Evolutionary conservation across 345 rosid species (phyloP).

Genomic region (Hibiscus trionum): DNA sequence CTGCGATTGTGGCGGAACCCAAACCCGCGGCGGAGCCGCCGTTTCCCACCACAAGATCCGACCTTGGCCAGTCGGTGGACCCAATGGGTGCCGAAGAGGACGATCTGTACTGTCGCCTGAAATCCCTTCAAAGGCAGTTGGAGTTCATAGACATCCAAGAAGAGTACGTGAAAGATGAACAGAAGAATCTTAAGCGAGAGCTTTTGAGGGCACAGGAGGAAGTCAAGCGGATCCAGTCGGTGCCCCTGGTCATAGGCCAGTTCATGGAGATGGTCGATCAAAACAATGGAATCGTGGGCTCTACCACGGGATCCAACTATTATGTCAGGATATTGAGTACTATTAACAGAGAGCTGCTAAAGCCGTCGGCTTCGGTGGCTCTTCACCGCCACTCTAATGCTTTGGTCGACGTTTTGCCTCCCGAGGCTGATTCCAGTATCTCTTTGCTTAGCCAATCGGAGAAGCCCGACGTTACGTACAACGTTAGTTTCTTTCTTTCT

Average conservation of each 20-base stretch:
- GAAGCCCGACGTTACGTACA: constrained; percentile 94
- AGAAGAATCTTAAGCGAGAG: constrained; percentile 88
- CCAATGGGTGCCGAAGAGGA: constrained; percentile 46
- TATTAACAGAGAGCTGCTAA: constrained; percentile 77
- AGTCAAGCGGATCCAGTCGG: constrained; percentile 96
- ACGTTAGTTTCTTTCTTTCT: constrained; percentile 31
- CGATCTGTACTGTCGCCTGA: constrained; percentile 74
- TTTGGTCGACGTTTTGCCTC: constrained; percentile 92
- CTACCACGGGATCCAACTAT: constrained; percentile 96
- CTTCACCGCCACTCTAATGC: constrained; percentile 97
- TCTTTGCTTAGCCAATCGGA: constrained; percentile 94
- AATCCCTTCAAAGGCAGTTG: constrained; percentile 68
- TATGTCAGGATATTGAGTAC: constrained; percentile 92
- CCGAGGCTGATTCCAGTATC: constrained; percentile 97
- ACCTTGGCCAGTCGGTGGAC: constrained; percentile 18
- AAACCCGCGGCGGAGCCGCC: constrained; percentile 30
- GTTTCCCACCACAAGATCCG: constrained; percentile 17
- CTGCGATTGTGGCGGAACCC: constrained; percentile 52
- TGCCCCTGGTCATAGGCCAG: constrained; percentile 91
- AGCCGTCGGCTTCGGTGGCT: constrained; percentile 98
- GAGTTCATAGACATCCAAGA: constrained; percentile 95
- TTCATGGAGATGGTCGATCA: constrained; percentile 99
- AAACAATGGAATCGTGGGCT: constrained; percentile 98
- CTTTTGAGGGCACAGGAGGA: constrained; percentile 90
- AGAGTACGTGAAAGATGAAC: constrained; percentile 96